phyloP scores from a whole-genome alignment of 75 land plant genomes.

The Selaginella moellendorffii region DNA sequence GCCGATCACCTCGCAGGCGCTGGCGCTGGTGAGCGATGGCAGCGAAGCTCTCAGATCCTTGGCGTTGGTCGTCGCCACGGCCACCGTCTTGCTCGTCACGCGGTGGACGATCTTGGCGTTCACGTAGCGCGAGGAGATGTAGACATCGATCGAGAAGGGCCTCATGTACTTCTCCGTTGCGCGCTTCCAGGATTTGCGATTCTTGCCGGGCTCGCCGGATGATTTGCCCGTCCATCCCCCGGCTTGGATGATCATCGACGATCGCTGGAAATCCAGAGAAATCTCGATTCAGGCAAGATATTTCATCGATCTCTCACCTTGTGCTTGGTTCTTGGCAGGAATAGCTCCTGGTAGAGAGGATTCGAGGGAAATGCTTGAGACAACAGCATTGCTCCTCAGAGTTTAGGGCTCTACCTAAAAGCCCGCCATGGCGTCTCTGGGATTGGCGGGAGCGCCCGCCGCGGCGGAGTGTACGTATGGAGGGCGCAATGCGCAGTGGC shows the following conservation, averaged over 20 bases:
- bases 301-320: too few species aligned
- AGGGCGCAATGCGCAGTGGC: constrained; percentile 16
- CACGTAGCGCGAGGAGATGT: constrained; percentile 62
- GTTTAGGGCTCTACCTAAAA: too few species aligned
- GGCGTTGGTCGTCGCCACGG: constrained; percentile 84
- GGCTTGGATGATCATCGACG: too few species aligned
- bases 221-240: constrained; percentile 89
- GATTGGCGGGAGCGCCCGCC: too few species aligned
- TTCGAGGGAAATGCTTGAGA: too few species aligned
- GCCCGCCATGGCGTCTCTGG: too few species aligned
- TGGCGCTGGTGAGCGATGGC: constrained; percentile 51
- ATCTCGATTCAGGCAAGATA: too few species aligned
- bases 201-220: constrained; percentile 53
- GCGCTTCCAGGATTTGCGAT: constrained; percentile 80
- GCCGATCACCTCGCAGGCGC: constrained; percentile 76
- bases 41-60: constrained; percentile 61
- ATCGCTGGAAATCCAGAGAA: too few species aligned
- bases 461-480: constrained; percentile 21
- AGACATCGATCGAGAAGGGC: constrained; percentile 78
- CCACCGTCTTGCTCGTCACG: constrained; percentile 68
- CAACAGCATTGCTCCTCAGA: too few species aligned
- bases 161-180: constrained; percentile 85
- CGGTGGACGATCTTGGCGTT: constrained; percentile 94
- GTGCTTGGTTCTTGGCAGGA: too few species aligned
- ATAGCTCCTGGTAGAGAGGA: too few species aligned